Base-by-base conservation (phyloP, 1,139 yeast genomes). In the Yamadazyma friedrichii region DNA sequence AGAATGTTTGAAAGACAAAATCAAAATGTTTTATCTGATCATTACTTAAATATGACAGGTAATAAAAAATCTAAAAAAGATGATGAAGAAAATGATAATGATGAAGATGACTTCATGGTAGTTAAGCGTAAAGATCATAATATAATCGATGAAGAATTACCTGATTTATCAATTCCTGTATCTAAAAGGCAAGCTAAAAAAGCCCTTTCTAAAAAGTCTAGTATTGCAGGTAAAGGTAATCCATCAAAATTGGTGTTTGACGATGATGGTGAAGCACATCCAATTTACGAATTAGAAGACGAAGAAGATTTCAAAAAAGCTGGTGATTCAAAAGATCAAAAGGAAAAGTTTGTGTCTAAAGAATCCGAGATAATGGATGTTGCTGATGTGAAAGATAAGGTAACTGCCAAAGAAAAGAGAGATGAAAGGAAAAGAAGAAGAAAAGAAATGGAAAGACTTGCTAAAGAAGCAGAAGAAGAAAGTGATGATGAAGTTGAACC, bases 1-100 rank as follows among this genome's bases (percentile, higher is more conserved):
- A 80, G 94, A 51, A 91, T 93, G 96, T 94, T 94, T 66, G 95
- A 88, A 58, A 79, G 99, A 61, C 77, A 87, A 62, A 94, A 93
- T 62, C 98, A 94, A 67, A 87, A 87, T 37, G 95, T 93, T 26
- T 70, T 94, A 43, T 85, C 96, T 30, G 94, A 89, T 50, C 95
- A 89, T 59, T 93, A 88, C 58, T 64, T 82, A 64, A 86, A 82
- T 47, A 73, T 93, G 63, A 81, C 85, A 3, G 72, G 70, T 2
- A 68, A 56, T 35, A 68, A 66, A 25, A 62, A 56, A 25, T 58
- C 59, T 1, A 56, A 47, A 1, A 48, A 51, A 9, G 59, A 49
- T 4, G 68, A 53, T 6, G 74, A 62, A 2, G 68, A 57, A 1
- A 70, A 60, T 0, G 77, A 65, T 2, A 20, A 33, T 6, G 71